Conservation (phyloP, 2,329 filamentous ascomycete genomes). For the Tolypocladium ovalisporum region DNA sequence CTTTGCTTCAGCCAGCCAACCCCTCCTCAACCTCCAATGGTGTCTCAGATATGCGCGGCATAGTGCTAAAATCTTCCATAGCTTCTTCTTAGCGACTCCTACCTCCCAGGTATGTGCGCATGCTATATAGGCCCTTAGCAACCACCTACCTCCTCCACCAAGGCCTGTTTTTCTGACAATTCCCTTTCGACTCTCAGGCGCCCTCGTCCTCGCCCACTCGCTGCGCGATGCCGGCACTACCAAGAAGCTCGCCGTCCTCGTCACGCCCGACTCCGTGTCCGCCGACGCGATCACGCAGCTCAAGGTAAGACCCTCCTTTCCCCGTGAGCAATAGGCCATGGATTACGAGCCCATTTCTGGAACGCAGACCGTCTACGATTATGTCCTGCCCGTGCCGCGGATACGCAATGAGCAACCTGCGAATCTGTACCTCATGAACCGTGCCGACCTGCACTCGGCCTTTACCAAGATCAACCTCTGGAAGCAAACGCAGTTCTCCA, state of each 20-base stretch:
- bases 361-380: conserved; percentile 67
- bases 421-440: conserved; percentile 87
- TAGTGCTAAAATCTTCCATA: conserved; percentile 24
- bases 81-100: conserved; percentile 87
- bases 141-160: neutral
- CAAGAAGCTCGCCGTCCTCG: conserved; percentile 75
- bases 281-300: conserved; percentile 67
- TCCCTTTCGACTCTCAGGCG: conserved; percentile 46
- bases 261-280: conserved; percentile 72
- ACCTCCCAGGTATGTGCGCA: conserved; percentile 66
- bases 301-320: conserved; percentile 39
- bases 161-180: conserved; percentile 1
- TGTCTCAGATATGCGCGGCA: neutral
- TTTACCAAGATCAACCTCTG: conserved; percentile 97
- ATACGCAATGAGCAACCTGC: conserved; percentile 66
- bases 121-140: neutral
- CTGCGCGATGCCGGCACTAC: conserved; percentile 79
- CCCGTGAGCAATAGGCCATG: neutral
- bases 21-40: neutral
- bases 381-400: conserved; percentile 73
- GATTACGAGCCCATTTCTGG: neutral
- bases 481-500: conserved; percentile 81
- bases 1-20: neutral
- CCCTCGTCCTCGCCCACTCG: conserved; percentile 87
- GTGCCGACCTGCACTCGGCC: conserved; percentile 77